Evolutionary conservation across 441 rosid genomes (phyloP).

Genomic region (Gossypium davidsonii): DNA sequence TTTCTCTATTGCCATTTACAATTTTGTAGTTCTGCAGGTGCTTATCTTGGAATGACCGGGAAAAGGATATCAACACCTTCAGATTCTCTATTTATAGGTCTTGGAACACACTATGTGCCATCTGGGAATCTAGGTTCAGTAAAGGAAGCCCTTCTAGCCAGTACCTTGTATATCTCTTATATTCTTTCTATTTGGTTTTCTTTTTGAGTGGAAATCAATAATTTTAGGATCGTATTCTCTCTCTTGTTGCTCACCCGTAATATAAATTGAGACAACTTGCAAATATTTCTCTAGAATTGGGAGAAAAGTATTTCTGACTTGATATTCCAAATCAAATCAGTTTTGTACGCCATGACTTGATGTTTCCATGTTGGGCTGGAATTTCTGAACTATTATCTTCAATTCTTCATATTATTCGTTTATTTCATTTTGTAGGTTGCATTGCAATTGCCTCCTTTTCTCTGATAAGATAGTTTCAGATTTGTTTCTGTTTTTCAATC

Average conservation of each 20-base stretch:
- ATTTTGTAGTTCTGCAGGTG: conserved; percentile 42
- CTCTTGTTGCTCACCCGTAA: not conserved
- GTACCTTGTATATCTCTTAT: conserved; percentile 42
- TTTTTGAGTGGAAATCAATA: not conserved
- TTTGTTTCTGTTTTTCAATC: not conserved
- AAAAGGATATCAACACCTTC: conserved; percentile 77
- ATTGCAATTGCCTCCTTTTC: not conserved
- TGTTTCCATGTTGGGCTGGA: not conserved
- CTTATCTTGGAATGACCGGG: conserved; percentile 92
- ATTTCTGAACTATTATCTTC: not conserved
- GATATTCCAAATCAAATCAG: not conserved
- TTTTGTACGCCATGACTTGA: not conserved
- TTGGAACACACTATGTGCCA: conserved; percentile 82
- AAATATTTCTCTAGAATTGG: not conserved
- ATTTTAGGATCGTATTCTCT: conserved; percentile 1
- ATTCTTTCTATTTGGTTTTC: conserved; percentile 3
- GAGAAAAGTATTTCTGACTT: not conserved
- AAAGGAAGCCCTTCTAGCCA: conserved; percentile 59
- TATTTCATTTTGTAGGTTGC: not conserved
- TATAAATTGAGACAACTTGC: not conserved
- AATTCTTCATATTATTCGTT: not conserved
- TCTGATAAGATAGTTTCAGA: not conserved
- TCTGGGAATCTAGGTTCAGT: conserved; percentile 56
- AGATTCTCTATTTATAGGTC: conserved; percentile 72
- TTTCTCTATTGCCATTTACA: not conserved